Percentiles rank a stretch among this genome's conserved stretches.
Conservation (phyloP, 495 filamentous ascomycete genomes). For the Neurospora sp. region DNA sequence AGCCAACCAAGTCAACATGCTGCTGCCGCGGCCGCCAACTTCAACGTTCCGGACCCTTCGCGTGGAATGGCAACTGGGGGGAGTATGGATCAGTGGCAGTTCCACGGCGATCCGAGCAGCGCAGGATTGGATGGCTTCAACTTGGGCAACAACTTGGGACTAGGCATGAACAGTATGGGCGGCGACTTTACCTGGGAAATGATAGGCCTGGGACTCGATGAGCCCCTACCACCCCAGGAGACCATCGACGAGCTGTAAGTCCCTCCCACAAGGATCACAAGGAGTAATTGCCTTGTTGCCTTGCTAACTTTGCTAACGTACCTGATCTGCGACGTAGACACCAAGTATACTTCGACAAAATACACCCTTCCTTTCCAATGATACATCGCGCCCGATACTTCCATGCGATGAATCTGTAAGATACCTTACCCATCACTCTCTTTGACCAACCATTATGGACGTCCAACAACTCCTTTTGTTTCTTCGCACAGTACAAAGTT, state of each 20-base stretch:
- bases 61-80: conserved; percentile 32
- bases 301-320: background rate
- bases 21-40: conserved; percentile 26
- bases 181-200: conserved; percentile 71
- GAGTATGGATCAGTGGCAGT: conserved; percentile 43
- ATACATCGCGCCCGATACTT: conserved; percentile 81
- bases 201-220: conserved; percentile 86
- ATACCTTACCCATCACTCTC: background rate
- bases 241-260: conserved; percentile 83
- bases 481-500: background rate
- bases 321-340: conserved; percentile 40
- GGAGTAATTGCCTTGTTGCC: background rate
- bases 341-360: conserved; percentile 80
- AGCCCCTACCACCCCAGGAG: conserved; percentile 79
- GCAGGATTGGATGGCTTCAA: conserved; percentile 37
- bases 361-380: conserved; percentile 76
- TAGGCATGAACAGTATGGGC: conserved; percentile 22
- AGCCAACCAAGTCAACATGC: conserved; percentile 20
- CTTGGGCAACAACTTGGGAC: conserved; percentile 37
- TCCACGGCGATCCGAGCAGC: conserved; percentile 37
- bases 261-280: background rate
- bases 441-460: background rate
- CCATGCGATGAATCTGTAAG: conserved; percentile 67
- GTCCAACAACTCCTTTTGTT: background rate
- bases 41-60: conserved; percentile 34